A percentile compares a stretch with the other conserved stretches of the same genome.
These are phyloP conservation scores for Myxozyma sirexii DNA, from an alignment of 805 yeast species.

Conservation along the genomic window DNA sequence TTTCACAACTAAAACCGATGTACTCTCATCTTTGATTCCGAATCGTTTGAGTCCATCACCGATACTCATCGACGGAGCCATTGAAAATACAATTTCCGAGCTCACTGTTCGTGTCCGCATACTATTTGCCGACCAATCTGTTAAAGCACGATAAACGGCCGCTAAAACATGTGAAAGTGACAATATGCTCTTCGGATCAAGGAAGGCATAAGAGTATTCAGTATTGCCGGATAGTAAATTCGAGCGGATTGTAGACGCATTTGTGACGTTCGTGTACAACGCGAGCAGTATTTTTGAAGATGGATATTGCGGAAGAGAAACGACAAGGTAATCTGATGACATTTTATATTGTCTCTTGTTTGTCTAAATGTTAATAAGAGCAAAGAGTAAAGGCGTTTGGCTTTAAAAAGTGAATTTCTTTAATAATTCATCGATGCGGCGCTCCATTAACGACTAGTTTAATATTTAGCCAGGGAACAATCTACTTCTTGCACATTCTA, in stretches of 20 bases:
- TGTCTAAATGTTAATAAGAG: no score
- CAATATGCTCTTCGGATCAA: conserved; percentile 58
- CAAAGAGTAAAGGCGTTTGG: neutral
- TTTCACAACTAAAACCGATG: conserved; percentile 55
- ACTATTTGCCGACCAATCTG: conserved; percentile 50
- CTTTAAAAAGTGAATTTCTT: neutral
- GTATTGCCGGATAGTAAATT: conserved; percentile 51
- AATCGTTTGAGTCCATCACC: conserved; percentile 70
- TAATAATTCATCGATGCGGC: no score
- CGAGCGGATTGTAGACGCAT: conserved; percentile 50
- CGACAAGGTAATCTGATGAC: neutral
- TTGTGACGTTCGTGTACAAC: conserved; percentile 52
- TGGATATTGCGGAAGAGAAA: conserved; percentile 26
- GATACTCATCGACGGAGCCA: conserved; percentile 72
- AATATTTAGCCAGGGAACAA: no score
- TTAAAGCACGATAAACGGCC: conserved; percentile 62
- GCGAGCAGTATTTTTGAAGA: conserved; percentile 44
- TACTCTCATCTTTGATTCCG: conserved; percentile 61
- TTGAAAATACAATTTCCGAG: conserved; percentile 68
- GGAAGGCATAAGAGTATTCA: conserved; percentile 62
- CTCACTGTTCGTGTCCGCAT: conserved; percentile 67
- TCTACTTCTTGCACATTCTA: no score
- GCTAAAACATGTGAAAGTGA: conserved; percentile 64
- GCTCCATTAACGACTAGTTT: no score
- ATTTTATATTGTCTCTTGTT: neutral